Percentiles rank a stretch among this genome's conserved stretches.
These are phyloP conservation scores for Podospora tetraspora DNA, from an alignment of 495 filamentous ascomycete genomes.

Conservation along the genomic window DNA sequence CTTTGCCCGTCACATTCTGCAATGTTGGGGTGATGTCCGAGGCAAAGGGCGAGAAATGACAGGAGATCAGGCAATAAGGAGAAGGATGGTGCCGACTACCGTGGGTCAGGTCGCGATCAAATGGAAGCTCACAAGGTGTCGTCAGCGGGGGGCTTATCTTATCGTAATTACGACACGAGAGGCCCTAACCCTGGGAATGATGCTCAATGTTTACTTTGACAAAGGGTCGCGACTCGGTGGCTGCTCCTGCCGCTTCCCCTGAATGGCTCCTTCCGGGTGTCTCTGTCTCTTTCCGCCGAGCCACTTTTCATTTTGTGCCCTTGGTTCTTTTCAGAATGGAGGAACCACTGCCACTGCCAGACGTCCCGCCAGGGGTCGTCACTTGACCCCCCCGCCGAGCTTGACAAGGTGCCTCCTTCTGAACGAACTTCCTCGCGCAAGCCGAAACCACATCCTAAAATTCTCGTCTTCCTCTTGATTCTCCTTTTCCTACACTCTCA, in stretches of 20 bases:
- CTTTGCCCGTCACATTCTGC: neutral
- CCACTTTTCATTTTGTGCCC: neutral
- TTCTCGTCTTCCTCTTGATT: neutral
- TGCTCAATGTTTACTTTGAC: neutral
- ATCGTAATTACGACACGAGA: neutral
- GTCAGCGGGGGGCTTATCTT: neutral
- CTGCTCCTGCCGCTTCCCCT: conserved; percentile 4
- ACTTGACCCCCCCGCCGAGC: neutral
- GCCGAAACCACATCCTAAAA: neutral
- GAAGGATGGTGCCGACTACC: neutral
- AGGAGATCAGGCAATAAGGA: neutral
- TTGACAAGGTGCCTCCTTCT: neutral
- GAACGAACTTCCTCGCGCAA: neutral
- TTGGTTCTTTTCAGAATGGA: neutral
- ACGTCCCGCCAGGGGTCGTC: neutral
- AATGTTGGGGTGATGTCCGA: neutral
- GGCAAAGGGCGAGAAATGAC: neutral
- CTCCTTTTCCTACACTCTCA: neutral
- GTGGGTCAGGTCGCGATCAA: neutral
- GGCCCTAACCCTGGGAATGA: neutral
- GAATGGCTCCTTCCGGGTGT: neutral
- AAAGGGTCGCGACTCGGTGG: too few species aligned
- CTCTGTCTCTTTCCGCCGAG: neutral
- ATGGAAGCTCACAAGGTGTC: neutral
- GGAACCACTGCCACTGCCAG: neutral